Evolutionary conservation across 495 filamentous ascomycete genomes (phyloP), one percentile per base, ranked within the genome.

Genomic region (Neurospora tetraspora): DNA sequence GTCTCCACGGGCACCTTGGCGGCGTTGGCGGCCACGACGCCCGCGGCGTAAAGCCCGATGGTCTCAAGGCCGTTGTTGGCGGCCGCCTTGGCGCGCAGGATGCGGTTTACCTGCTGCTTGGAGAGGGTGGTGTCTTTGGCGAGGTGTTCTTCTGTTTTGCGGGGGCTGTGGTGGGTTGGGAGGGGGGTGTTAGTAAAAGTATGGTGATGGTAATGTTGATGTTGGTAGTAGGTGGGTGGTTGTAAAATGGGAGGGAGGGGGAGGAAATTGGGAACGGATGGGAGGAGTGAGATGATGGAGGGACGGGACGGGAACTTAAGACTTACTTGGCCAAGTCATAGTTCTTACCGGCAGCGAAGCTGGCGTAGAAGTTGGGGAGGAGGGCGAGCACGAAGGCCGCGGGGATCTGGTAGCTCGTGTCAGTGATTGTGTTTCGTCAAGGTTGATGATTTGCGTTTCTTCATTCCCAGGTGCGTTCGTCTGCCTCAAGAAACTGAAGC

Each of bases 1-100:
- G 72, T 78, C 0, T 27, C 70, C 7, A 74, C 61, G 36, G 76
- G 39, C 0, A 87, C 68, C 10, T 79, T 75, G 1, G 85, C 81
- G 3, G 73, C 73, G 71, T 88, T 88, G 12, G 82, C 87, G 1
- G 86, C 87, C 10, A 85, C 83, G 27, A 88, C 82, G 43, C 78
- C 83, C 0, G 85, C 83, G 0, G 86, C 85, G 76, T 81, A 88
- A 36, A 87, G 72, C 39, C 80, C 81, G 23, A 88, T 74, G 23
- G 83, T 85, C 77, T 88, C 86, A 71, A 86, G 83, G 69, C 79
- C 84, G 72, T 88, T 88, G 36, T 77, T 69, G 16, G 76, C 53
- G n/a, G 85, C 85, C 6, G 82, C 77, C 69, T 85, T 83, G 74
- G 84, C 86, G 65, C 86, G 85, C 34, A 78, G 59, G 76, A 89